These are phyloP conservation scores for Cladosporium cucumerinum DNA, from an alignment of 2,329 filamentous ascomycete genomes.

Conservation along the genomic window DNA sequence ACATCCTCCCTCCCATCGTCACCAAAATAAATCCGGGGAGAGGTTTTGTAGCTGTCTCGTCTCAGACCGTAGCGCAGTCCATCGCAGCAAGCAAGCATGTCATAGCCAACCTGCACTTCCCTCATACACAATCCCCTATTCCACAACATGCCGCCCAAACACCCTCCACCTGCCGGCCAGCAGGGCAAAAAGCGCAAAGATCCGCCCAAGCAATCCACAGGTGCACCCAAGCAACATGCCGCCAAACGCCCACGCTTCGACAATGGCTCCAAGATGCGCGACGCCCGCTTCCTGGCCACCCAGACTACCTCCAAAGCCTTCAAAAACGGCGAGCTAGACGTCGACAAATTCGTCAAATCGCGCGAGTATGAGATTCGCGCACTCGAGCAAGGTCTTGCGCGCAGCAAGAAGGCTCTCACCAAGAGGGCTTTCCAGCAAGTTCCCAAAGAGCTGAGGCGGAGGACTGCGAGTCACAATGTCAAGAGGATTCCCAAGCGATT, in stretches of 20 bases:
- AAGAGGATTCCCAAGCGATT: slow-evolving; percentile 81
- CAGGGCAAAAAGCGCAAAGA: slow-evolving; percentile 29
- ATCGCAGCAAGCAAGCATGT: not conserved
- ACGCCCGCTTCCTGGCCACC: slow-evolving; percentile 46
- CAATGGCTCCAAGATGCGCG: slow-evolving; percentile 31
- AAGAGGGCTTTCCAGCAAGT: slow-evolving; percentile 87
- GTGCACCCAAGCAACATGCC: slow-evolving; percentile 1
- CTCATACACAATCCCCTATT: not conserved
- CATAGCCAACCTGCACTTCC: not conserved
- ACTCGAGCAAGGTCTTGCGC: slow-evolving; percentile 75
- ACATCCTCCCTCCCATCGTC: not conserved
- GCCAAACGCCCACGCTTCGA: slow-evolving; percentile 18
- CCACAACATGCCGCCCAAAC: slow-evolving; percentile 12
- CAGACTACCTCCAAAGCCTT: slow-evolving; percentile 54
- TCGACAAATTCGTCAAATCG: slow-evolving; percentile 77
- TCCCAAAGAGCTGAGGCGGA: slow-evolving; percentile 74
- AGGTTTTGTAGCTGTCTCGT: not conserved
- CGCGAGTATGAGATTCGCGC: slow-evolving; percentile 87
- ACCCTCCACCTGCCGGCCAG: not conserved
- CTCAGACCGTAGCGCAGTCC: not conserved
- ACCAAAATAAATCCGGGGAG: not conserved
- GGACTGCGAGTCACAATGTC: slow-evolving; percentile 93
- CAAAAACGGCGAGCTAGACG: slow-evolving; percentile 73
- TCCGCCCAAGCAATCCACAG: slow-evolving; percentile 19
- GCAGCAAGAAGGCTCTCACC: slow-evolving; percentile 61